A percentile compares a stretch with the other conserved stretches of the same genome.
These are phyloP conservation scores for Pythium periplocum DNA, from an alignment of 352 stramenopile genomes.

Conservation along the genomic window DNA sequence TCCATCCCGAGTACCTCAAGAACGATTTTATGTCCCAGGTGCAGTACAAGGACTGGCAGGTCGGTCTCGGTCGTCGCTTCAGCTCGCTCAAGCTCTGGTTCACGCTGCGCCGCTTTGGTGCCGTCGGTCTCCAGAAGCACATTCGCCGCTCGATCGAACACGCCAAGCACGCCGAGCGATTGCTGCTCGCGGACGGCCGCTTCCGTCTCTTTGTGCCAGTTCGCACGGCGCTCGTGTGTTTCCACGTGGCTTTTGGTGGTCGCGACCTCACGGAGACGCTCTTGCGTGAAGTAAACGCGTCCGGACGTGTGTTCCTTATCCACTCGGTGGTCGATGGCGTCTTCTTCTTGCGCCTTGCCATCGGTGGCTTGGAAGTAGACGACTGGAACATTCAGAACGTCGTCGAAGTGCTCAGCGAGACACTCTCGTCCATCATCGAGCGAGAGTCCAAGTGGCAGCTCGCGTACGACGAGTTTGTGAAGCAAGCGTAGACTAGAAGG, in stretches of 20 bases:
- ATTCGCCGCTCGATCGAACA: constrained; percentile 45
- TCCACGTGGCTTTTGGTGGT: constrained; percentile 40
- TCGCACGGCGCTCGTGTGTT: constrained; percentile 61
- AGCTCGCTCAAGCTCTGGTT: constrained; percentile 70
- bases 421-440: constrained; percentile 25
- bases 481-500: too few species aligned
- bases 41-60: constrained; percentile 77
- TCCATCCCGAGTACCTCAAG: constrained; percentile 68
- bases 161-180: constrained; percentile 33
- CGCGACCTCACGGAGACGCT: constrained; percentile 40
- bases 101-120: constrained; percentile 60
- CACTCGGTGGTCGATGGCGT: constrained; percentile 55
- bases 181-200: constrained; percentile 32
- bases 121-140: constrained; percentile 40
- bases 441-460: constrained; percentile 31
- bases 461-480: constrained; percentile 5
- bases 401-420: constrained; percentile 24
- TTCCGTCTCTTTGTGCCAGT: constrained; percentile 46
- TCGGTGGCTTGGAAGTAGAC: constrained; percentile 43
- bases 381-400: constrained; percentile 43
- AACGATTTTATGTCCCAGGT: constrained; percentile 57
- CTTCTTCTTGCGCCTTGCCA: constrained; percentile 47
- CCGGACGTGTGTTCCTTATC: constrained; percentile 52
- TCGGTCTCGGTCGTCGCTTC: constrained; percentile 61
- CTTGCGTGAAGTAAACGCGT: constrained; percentile 50